These are phyloP conservation scores for Candida odintsovae DNA, from an alignment of 805 yeast species.

Conservation along the genomic window DNA sequence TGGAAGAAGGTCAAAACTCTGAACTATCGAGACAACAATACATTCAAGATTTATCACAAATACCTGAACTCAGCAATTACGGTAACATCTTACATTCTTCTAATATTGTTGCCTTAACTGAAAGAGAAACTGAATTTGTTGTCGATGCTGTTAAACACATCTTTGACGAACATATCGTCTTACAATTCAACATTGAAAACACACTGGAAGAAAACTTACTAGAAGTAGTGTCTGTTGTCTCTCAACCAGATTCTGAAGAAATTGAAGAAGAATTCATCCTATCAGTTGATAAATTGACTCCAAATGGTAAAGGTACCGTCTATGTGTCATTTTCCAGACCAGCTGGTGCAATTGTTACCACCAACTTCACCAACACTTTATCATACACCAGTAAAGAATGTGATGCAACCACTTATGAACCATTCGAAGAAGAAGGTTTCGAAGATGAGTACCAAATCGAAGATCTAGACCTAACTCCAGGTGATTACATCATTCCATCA, in stretches of 20 bases:
- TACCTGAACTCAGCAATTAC: slow-evolving; percentile 67
- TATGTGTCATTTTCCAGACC: slow-evolving; percentile 74
- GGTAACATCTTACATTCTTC: slow-evolving; percentile 77
- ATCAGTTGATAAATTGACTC: slow-evolving; percentile 66
- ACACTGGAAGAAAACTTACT: slow-evolving; percentile 75
- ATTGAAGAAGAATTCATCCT: slow-evolving; percentile 65
- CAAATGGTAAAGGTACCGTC: slow-evolving; percentile 65
- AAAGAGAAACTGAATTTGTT: slow-evolving; percentile 88
- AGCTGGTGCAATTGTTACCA: slow-evolving; percentile 35
- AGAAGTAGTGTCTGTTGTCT: slow-evolving; percentile 68
- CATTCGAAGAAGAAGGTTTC: slow-evolving; percentile 70
- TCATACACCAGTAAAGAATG: slow-evolving; percentile 75
- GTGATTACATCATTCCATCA: slow-evolving; percentile 77
- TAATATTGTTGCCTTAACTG: slow-evolving; percentile 64
- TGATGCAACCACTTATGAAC: slow-evolving; percentile 62
- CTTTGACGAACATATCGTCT: slow-evolving; percentile 63
- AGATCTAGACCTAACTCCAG: slow-evolving; percentile 64
- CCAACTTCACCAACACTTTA: slow-evolving; percentile 58
- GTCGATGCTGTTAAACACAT: slow-evolving; percentile 81
- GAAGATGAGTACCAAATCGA: slow-evolving; percentile 92
- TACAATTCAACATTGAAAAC: slow-evolving; percentile 81
- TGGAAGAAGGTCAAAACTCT: slow-evolving; percentile 19
- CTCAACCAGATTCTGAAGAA: slow-evolving; percentile 47
- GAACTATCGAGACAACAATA: slow-evolving; percentile 55
- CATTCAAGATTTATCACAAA: slow-evolving; percentile 59